These are phyloP conservation scores for Ogataea nitratoaversa DNA, from an alignment of 805 yeast genomes.

Conservation along the genomic window DNA sequence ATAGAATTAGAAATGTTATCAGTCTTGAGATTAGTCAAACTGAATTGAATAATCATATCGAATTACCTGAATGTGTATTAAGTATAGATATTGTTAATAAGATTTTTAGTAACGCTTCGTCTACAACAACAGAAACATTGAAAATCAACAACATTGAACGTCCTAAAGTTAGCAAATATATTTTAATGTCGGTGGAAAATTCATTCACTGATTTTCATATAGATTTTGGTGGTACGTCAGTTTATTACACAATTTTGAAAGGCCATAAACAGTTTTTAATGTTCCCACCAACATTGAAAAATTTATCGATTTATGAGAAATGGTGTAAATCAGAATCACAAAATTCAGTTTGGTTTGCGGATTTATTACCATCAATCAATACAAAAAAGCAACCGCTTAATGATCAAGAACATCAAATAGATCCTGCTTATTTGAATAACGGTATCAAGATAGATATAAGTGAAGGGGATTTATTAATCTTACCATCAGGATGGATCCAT, in stretches of 20 bases:
- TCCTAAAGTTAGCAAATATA: conserved; percentile 72
- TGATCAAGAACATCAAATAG: conserved; percentile 4
- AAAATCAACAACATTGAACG: conserved; percentile 16
- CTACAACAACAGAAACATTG: conserved; percentile 10
- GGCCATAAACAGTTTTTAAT: conserved; percentile 74
- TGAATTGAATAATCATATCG: conserved; percentile 41
- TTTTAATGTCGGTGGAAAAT: conserved; percentile 77
- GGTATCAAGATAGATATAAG: conserved; percentile 30
- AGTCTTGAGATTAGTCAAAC: conserved; percentile 72
- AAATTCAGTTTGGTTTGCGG: conserved; percentile 60
- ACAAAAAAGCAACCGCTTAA: background rate
- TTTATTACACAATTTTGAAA: conserved; percentile 75
- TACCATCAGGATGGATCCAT: conserved; percentile 94
- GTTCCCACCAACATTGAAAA: conserved; percentile 69
- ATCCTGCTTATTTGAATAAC: conserved; percentile 30
- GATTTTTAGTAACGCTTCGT: conserved; percentile 46
- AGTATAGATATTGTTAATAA: conserved; percentile 64
- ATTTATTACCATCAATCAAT: conserved; percentile 30
- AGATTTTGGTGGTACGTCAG: conserved; percentile 91
- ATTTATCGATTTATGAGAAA: conserved; percentile 54
- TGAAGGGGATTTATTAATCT: conserved; percentile 72
- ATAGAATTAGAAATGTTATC: conserved; percentile 72
- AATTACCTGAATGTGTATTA: conserved; percentile 63
- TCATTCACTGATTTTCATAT: conserved; percentile 88
- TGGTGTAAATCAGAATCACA: conserved; percentile 75